Base-by-base conservation (phyloP, 2,329 filamentous ascomycete genomes). In the Herpotrichia juniperi region DNA sequence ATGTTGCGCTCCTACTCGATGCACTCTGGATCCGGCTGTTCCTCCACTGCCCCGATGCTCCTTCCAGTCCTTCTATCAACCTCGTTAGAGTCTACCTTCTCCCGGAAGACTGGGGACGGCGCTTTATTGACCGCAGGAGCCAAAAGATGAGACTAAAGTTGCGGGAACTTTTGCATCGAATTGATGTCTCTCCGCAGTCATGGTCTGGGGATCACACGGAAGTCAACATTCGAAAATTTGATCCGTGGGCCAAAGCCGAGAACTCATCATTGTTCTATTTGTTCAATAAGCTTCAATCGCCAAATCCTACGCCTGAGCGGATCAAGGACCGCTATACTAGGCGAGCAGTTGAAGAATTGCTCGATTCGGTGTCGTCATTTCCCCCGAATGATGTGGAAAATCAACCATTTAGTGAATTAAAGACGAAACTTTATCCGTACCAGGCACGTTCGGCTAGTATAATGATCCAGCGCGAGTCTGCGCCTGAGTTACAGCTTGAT, bases 401-500 rank as follows among this genome's bases (percentile, higher is more conserved):
- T 30, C 59, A 65, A 42, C 56, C 64, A 6, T 28, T 89, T 1
- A 65, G 74, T 1, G 88, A 88, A 0, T 69, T 93, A 4, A 81
- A 72, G 12, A 90, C 90, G 0, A 75, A 75, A 0, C 77, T 97
- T 0, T 90, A 94, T 67, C 81, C 83, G 0, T 96, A 96, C 62
- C 93, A 97, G 69, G 82, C 87, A 45, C 83, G 88, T 39, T 93
- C 92, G 1, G 88, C 89, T 0, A 90, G 90, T 3, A 70, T 88
- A 24, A 97, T 97, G 92, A 75, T 96, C 16, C 88, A 94, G 67
- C 86, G 88, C 47, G 93, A 97, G 72, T 74, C 81, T 5, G 81
- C 86, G 19, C 85, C 89, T 0, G 79, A 80, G 4, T 78, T 83
- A 24, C 77, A 85, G 5, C 74, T 92, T 8, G 93, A 97, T 70